Evolutionary conservation across 2,329 filamentous ascomycete genomes (phyloP), one percentile per base, ranked within the genome.

Genomic region (Tothia fuscella): DNA sequence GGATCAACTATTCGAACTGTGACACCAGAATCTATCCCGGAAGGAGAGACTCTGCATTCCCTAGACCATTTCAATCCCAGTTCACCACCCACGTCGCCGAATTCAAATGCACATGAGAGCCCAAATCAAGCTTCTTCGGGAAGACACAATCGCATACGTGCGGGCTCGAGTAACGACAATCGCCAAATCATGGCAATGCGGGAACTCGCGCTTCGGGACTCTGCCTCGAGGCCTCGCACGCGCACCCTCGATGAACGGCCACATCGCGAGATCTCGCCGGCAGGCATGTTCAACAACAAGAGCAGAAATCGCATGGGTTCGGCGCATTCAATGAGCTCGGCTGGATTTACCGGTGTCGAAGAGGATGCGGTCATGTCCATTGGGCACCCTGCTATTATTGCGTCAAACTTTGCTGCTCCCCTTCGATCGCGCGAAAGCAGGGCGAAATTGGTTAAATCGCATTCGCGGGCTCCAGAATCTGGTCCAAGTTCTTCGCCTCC

Each of bases 251-350:
- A 71, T 36, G 67, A 67, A 47, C 51, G 60, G 19, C 52, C 54
- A 55, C 57, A 28, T 6, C 52, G 62, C 37, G 63, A 66, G 39
- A 53, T 52, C 28, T 62, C 59, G 12, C 60, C 66, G n/a, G 56
- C 35, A 51, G 63, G 32, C 61, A 59, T 31, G 53, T 58, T 34
- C 61, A 76, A 22, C 22, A 44, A 21, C 5, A 33, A 30, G 45
- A 68, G 63, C 50, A 72, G 80, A 39, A 74, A 78, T 51, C 71
- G 80, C 39, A 74, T 85, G 32, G 78, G 80, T 38, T 85, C 81
- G 21, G 74, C 85, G 50, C 78, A 80, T 50, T 80, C 78, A 26
- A 69, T 76, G 6, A 62, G 68, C 3, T 72, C 76, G 4, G 66
- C 73, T 36, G 65, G 68, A 38, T 66, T 70, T 37, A 60, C 68